These are phyloP conservation scores for Phylloporus sp. DNA, from an alignment of 1,284 basidiomycete genomes.

Conservation along the genomic window DNA sequence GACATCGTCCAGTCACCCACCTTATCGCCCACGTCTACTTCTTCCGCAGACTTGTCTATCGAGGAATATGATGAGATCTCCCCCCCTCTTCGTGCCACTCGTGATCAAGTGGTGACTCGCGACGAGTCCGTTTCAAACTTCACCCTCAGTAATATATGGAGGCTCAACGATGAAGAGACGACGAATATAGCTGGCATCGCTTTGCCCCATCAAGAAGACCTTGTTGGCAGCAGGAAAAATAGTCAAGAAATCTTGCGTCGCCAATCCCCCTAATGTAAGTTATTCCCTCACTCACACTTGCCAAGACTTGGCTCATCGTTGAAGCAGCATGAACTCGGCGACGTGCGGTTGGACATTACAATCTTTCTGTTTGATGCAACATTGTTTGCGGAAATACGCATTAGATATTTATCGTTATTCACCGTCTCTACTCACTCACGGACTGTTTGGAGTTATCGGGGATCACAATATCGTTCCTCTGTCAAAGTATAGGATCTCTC, in stretches of 20 bases:
- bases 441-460: conserved; percentile 40
- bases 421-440: conserved; percentile 26
- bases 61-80: conserved; percentile 52
- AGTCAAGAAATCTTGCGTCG: conserved; percentile 39
- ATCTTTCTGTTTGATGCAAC: conserved; percentile 9
- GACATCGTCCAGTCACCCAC: conserved; percentile 71
- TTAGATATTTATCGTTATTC: conserved; percentile 40
- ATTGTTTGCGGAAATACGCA: conserved; percentile 26
- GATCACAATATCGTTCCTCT: conserved; percentile 29
- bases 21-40: conserved; percentile 61
- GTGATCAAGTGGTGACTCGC: conserved; percentile 28
- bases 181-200: conserved; percentile 50
- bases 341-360: conserved; percentile 1
- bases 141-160: conserved; percentile 62
- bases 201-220: conserved; percentile 38
- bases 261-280: conserved; percentile 33
- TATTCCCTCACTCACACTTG: not conserved
- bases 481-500: conserved; percentile 38
- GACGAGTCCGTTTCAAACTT: conserved; percentile 40
- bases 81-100: conserved; percentile 23
- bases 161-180: conserved; percentile 65
- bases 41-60: conserved; percentile 64
- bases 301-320: not conserved
- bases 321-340: not conserved
- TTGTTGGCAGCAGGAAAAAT: conserved; percentile 39